These are phyloP conservation scores for Exserohilum rostratum DNA, from an alignment of 2,329 filamentous ascomycete genomes.

Conservation along the genomic window DNA sequence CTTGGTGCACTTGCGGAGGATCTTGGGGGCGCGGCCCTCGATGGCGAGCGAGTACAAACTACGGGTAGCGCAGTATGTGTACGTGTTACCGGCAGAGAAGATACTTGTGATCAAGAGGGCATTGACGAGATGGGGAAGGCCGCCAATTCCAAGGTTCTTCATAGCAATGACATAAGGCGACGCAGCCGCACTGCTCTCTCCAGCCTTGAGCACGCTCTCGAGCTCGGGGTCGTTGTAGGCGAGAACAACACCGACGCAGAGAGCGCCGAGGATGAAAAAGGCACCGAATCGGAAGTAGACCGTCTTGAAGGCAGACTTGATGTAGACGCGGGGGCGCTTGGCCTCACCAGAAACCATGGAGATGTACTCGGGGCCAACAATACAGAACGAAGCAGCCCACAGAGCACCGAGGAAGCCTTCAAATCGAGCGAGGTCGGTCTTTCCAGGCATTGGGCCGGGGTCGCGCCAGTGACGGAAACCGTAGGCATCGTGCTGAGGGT, in stretches of 20 bases:
- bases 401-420: slow-evolving; percentile 49
- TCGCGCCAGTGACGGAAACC: slow-evolving; percentile 55
- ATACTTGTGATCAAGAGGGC: slow-evolving; percentile 61
- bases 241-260: slow-evolving; percentile 53
- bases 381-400: slow-evolving; percentile 54
- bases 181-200: slow-evolving; percentile 55
- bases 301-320: slow-evolving; percentile 57
- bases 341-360: slow-evolving; percentile 57
- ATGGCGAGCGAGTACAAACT: slow-evolving; percentile 60
- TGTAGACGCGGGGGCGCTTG: slow-evolving; percentile 53
- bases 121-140: slow-evolving; percentile 65
- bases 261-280: slow-evolving; percentile 55
- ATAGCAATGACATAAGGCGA: slow-evolving; percentile 70
- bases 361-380: slow-evolving; percentile 58
- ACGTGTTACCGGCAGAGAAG: slow-evolving; percentile 63
- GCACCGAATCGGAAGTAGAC: slow-evolving; percentile 54
- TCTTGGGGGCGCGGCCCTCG: slow-evolving; percentile 59
- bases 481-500: slow-evolving; percentile 50
- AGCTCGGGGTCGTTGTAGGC: slow-evolving; percentile 76
- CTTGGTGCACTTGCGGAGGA: slow-evolving; percentile 65
- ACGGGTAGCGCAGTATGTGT: slow-evolving; percentile 61
- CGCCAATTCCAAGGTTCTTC: slow-evolving; percentile 58
- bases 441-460: slow-evolving; percentile 40
- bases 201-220: slow-evolving; percentile 55
- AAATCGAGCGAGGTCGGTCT: slow-evolving; percentile 36